Percentiles rank a stretch among this genome's conserved stretches.
Conservation (phyloP, 306 rosid genomes). For the Trifolium subterraneum region DNA sequence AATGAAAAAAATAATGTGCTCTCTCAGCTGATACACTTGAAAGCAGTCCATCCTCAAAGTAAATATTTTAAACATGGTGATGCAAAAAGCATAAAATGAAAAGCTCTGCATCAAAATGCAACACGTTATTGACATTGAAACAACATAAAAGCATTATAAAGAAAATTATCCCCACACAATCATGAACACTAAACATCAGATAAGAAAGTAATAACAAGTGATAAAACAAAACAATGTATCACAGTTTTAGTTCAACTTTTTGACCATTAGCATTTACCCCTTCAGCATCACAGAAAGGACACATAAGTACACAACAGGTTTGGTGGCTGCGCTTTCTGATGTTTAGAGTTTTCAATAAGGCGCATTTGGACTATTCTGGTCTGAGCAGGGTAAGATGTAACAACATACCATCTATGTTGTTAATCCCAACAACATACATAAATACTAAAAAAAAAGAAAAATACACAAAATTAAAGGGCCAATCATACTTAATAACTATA, state of each 20-base stretch:
- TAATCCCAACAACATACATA: no score
- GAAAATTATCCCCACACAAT: constrained; percentile 9
- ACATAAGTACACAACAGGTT: constrained; percentile 22
- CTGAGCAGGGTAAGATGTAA: constrained; percentile 1
- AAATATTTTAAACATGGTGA: constrained; percentile 5
- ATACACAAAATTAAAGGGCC: no score
- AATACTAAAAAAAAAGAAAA: no score
- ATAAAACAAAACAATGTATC: constrained; percentile 17
- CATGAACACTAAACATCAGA: constrained; percentile 10
- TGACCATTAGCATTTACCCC: constrained; percentile 4
- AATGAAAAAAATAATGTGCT: constrained; percentile 4
- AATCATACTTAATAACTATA: no score
- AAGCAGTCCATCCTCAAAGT: constrained; percentile 25
- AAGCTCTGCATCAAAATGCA: neutral
- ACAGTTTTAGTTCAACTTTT: constrained; percentile 1
- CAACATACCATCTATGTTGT: neutral
- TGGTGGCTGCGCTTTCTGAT: constrained; percentile 1
- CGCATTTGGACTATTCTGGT: neutral
- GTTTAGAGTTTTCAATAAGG: neutral
- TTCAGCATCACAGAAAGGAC: neutral
- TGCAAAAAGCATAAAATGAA: neutral
- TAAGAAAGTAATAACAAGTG: constrained; percentile 16
- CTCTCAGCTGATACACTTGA: constrained; percentile 22
- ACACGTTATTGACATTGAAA: constrained; percentile 1
- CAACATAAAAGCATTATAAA: neutral